These are phyloP conservation scores for Exserohilum rostratum DNA, from an alignment of 2,329 filamentous ascomycete genomes.

Conservation along the genomic window DNA sequence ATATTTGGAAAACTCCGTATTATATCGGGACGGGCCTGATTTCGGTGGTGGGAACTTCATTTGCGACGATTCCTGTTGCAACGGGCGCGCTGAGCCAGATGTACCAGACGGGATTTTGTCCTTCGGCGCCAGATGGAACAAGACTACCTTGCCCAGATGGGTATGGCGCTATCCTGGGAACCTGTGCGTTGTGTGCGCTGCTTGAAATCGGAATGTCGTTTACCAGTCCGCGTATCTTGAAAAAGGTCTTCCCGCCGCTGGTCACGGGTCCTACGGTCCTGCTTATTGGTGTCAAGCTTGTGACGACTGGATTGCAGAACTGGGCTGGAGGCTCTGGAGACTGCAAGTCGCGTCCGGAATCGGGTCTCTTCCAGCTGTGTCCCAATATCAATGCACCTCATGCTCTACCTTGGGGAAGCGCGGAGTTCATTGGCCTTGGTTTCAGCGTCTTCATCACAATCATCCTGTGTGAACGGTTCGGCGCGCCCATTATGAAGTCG, in stretches of 20 bases:
- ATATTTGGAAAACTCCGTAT: conserved; percentile 73
- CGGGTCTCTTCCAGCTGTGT: conserved; percentile 67
- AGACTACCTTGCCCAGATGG: conserved; percentile 75
- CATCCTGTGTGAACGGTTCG: conserved; percentile 80
- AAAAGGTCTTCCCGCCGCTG: conserved; percentile 78
- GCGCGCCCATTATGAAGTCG: conserved; percentile 83
- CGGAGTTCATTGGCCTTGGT: conserved; percentile 78
- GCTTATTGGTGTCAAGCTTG: conserved; percentile 75
- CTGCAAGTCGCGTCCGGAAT: conserved; percentile 53
- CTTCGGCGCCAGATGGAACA: conserved; percentile 64
- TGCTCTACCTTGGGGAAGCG: conserved; percentile 75
- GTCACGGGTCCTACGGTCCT: conserved; percentile 72
- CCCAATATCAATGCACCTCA: conserved; percentile 68
- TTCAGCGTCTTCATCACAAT: conserved; percentile 82
- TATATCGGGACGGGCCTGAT: conserved; percentile 72
- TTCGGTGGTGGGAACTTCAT: conserved; percentile 79
- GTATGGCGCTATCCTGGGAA: conserved; percentile 77
- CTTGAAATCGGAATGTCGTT: conserved; percentile 78
- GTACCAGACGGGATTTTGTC: conserved; percentile 75
- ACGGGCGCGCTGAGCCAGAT: conserved; percentile 75
- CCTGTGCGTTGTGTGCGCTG: conserved; percentile 55
- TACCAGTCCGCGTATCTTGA: conserved; percentile 69
- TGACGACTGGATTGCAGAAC: conserved; percentile 73
- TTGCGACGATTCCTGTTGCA: conserved; percentile 76
- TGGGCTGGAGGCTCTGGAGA: conserved; percentile 78